Base-by-base conservation (phyloP, 1,284 basidiomycete genomes). In the Pseudozyma thailandica region DNA sequence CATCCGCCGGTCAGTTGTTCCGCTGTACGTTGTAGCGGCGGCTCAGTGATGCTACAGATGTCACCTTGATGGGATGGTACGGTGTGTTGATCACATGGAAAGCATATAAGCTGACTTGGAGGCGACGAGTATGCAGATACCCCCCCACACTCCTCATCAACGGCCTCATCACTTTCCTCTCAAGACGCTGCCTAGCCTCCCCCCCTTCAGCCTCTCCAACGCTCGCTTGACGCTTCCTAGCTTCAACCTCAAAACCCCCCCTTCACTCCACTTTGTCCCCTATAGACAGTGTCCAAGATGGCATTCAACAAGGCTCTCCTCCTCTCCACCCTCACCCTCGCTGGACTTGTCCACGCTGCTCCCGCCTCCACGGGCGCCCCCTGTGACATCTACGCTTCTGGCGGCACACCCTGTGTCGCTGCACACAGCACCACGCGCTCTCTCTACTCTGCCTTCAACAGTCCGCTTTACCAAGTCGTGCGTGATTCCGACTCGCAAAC, bases 361-460 rank as follows among this genome's bases (percentile, higher is more conserved):
- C 50, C 61, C 7, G 28, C 48, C 0, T 38, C 41, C 13, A 42
- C 25, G 2, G 37, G 26, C 7, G 60, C 25, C 10, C 55, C 55
- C 16, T 65, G 62, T 27, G 62, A 65, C 26, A 58, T 65, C 31
- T 65, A 65, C 55, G 55, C 62, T 16, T 13, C 50, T 1, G 62
- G 62, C n/a, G 28, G 35, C n/a, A 58, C 55, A 2, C 62, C 61
- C 2, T 65, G 62, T 33, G 62, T 65, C 1, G 62, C 62, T 18
- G 62, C 62, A 1, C 62, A 65, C 47, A 54, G 50, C 39, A 65
- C 62, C 23, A 65, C 62, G 12, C 62, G 62, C 13, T 16, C 62
- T 1, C 62, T 65, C 16, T 65, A 54, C 51, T 44, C 55, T 4
- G 15, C 46, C 26, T 65, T 46, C 51, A 44, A 27, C 35, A 50